Evolutionary conservation across 2,329 filamentous ascomycete genomes (phyloP).

Genomic region (Hypoxylon sp.): DNA sequence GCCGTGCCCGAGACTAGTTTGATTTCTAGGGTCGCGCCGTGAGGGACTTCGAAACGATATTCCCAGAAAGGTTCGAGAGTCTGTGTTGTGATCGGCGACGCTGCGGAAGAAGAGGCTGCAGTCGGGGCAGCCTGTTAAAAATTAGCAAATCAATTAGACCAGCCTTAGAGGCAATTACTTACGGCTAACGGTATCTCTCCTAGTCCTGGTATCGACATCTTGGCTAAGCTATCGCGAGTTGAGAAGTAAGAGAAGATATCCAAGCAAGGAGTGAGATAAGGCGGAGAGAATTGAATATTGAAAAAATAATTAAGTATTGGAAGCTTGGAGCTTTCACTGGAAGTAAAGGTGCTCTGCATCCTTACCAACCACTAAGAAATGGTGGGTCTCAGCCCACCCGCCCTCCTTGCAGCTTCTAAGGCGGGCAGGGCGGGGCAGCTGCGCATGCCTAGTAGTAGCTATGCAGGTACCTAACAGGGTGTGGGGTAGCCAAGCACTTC

Average conservation of each 20-base stretch:
- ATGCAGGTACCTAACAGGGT: conserved; percentile 39
- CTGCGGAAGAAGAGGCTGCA: conserved; percentile 43
- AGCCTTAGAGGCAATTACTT: conserved; percentile 53
- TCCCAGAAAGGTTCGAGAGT: conserved; percentile 76
- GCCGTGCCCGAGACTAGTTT: conserved; percentile 85
- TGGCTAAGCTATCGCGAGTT: conserved; percentile 27
- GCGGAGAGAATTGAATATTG: conserved; percentile 6
- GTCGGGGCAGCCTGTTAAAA: conserved; percentile 44
- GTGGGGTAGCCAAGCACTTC: conserved; percentile 31
- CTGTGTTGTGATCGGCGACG: conserved; percentile 63
- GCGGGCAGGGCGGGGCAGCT: conserved; percentile 35
- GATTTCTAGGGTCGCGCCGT: conserved; percentile 60
- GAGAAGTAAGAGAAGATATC: background rate
- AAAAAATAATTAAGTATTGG: conserved; percentile 6
- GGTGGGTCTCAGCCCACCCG: conserved; percentile 18
- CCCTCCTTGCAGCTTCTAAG: conserved; percentile 31
- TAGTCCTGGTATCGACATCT: conserved; percentile 82
- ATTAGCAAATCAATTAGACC: conserved; percentile 19
- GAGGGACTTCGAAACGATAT: conserved; percentile 83
- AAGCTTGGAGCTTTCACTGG: conserved; percentile 17
- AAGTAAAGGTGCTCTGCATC: background rate
- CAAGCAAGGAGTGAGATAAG: background rate
- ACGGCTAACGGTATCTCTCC: conserved; percentile 76
- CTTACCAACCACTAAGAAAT: conserved; percentile 15
- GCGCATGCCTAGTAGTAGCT: conserved; percentile 17